Conservation (phyloP, 305 asterid genomes). For the Plantago lanceolata region DNA sequence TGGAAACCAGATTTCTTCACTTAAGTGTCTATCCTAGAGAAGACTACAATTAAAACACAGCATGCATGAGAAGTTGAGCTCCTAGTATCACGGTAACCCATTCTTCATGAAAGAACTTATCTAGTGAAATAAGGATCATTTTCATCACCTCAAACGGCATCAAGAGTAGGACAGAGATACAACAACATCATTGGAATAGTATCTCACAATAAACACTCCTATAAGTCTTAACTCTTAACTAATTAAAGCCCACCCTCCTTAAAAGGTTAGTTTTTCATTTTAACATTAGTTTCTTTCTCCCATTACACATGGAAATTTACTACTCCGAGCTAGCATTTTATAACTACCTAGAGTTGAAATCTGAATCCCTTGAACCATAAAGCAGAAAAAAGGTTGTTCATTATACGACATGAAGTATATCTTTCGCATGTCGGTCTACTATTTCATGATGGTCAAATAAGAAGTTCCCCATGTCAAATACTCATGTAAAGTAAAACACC, state of each 20-base stretch:
- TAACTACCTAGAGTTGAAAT: not conserved
- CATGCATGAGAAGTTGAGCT: constrained; percentile 4
- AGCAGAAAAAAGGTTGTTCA: too few relatives aligned
- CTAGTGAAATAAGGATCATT: not conserved
- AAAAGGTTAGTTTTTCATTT: constrained; percentile 6
- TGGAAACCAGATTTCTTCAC: constrained; percentile 3
- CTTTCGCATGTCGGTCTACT: not conserved
- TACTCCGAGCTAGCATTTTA: not conserved
- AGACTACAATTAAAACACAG: constrained; percentile 4
- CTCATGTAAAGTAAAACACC: constrained; percentile 15
- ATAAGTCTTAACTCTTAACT: constrained; percentile 2
- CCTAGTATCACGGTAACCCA: not conserved
- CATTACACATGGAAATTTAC: not conserved
- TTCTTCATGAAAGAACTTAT: not conserved
- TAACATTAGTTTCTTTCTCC: not conserved
- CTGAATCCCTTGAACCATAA: not conserved
- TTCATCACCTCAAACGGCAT: constrained; percentile 11
- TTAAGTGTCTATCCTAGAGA: constrained; percentile 7
- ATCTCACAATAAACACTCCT: constrained; percentile 7
- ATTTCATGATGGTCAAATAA: not conserved
- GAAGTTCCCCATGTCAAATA: constrained; percentile 7
- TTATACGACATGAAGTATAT: not conserved
- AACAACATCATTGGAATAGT: constrained; percentile 1
- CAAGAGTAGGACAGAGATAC: constrained; percentile 1
- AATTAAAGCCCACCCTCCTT: constrained; percentile 5